These are phyloP conservation scores for Casaregolazyma lundiana DNA, from an alignment of 1,139 yeast genomes.

Conservation along the genomic window DNA sequence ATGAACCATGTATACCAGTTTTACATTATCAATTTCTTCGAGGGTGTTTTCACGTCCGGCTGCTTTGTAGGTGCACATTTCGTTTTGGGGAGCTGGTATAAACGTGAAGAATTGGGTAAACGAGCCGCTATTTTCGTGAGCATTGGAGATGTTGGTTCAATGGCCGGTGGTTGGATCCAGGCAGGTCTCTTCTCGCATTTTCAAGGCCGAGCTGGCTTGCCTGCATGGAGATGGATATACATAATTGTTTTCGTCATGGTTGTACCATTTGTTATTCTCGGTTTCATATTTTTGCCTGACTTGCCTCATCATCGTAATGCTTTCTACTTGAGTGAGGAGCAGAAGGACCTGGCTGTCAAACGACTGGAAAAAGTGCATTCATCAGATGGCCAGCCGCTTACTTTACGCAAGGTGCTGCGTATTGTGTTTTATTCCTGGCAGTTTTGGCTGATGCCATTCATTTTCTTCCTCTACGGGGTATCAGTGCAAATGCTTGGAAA, in stretches of 20 bases:
- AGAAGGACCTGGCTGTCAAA: conserved; percentile 12
- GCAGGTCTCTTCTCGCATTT: conserved; percentile 48
- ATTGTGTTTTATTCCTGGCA: conserved; percentile 13
- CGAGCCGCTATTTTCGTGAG: conserved; percentile 15
- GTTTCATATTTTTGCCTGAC: conserved; percentile 16
- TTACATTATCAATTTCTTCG: conserved; percentile 53
- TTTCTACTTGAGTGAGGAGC: conserved; percentile 13
- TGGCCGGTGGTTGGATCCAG: conserved; percentile 39
- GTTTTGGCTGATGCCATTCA: conserved; percentile 13
- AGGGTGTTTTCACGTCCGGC: conserved; percentile 60
- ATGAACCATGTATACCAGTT: conserved; percentile 46
- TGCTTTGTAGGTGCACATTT: conserved; percentile 56
- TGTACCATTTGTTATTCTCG: conserved; percentile 31
- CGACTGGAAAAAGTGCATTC: conserved; percentile 11
- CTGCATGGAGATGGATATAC: conserved; percentile 68
- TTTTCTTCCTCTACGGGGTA: conserved; percentile 16
- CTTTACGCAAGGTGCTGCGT: not conserved
- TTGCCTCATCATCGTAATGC: conserved; percentile 16
- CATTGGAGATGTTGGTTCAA: conserved; percentile 25
- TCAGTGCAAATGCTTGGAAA: conserved; percentile 15
- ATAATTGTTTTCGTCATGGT: conserved; percentile 52
- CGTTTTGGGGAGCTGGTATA: conserved; percentile 58
- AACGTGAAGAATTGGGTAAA: conserved; percentile 45
- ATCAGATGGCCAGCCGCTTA: conserved; percentile 2
- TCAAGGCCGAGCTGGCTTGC: conserved; percentile 45